phyloP scores from a whole-genome alignment of 495 filamentous ascomycete species.

The Aspergillus conjunctus region DNA sequence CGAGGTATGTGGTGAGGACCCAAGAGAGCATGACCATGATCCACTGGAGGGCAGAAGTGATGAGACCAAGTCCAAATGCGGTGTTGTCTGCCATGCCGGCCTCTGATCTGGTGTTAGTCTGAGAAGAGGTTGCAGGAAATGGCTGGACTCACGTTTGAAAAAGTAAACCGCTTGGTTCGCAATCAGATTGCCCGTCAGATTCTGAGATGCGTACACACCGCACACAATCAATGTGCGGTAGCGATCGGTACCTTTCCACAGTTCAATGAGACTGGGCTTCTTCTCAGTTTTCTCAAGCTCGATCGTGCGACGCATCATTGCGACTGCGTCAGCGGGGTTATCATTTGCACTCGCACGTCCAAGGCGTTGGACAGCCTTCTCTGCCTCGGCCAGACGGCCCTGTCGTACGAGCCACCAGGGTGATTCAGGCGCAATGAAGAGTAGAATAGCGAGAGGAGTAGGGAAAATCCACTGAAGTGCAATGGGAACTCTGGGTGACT shows the following conservation, averaged over 20 bases:
- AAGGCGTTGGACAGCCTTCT: slow-evolving; percentile 62
- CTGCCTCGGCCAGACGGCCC: slow-evolving; percentile 64
- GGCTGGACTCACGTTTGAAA: slow-evolving; percentile 48
- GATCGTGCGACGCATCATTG: slow-evolving; percentile 83
- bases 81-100: slow-evolving; percentile 61
- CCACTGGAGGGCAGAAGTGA: slow-evolving; percentile 41
- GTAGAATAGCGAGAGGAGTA: slow-evolving; percentile 63
- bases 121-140: slow-evolving; percentile 16
- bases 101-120: slow-evolving; percentile 35
- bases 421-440: slow-evolving; percentile 66
- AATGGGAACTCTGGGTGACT: slow-evolving; percentile 62
- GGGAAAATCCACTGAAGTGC: slow-evolving; percentile 81
- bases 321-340: slow-evolving; percentile 70
- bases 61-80: slow-evolving; percentile 40
- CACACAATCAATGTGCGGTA: slow-evolving; percentile 68
- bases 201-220: slow-evolving; percentile 52
- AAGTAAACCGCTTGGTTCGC: slow-evolving; percentile 80
- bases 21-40: slow-evolving; percentile 48
- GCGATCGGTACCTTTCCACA: slow-evolving; percentile 67
- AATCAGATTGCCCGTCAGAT: slow-evolving; percentile 63
- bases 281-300: slow-evolving; percentile 54
- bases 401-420: slow-evolving; percentile 58
- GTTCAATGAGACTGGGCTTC: slow-evolving; percentile 61
- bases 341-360: slow-evolving; percentile 63
- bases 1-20: slow-evolving; percentile 68